Base-by-base conservation (phyloP, 1,284 basidiomycete species). In the Violaceomyces palustris region DNA sequence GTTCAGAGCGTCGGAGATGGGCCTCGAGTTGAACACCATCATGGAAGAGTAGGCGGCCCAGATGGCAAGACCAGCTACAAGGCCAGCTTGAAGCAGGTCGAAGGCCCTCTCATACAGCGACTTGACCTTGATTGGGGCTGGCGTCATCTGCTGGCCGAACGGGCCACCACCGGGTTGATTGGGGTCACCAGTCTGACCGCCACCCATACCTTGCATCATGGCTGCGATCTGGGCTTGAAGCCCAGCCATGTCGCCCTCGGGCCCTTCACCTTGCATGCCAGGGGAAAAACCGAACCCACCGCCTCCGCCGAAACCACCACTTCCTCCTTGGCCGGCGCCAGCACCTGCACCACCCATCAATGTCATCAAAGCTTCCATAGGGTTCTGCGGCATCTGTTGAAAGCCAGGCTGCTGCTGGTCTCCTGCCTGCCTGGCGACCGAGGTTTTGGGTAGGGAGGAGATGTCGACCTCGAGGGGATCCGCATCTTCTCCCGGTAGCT, bases 381-480 rank as follows among this genome's bases (percentile, higher is more conserved):
- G 49, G 24, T 52, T 46, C 33, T 45, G 49, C 28, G 37, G 31
- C n/a, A n/a, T 12, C 10, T n/a, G 27, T n/a, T 28, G 27, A 9
- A 9, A 9, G 27, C 10, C 27, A n/a, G 10, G 27, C n/a, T n/a
- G 27, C 27, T 28, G 27, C 27, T n/a, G 10, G 27, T 9, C n/a
- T 9, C 27, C 10, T 28, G 10, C 10, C 27, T 28, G 27, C 27
- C 27, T n/a, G 27, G 27, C n/a, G 27, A 9, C 27, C 27, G 8
- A 8, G n/a, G 23, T 34, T 44, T 44, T 19, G 38, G 36, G 45
- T 3, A 61, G 36, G 0, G 52, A 35, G 1, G 57, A 53, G 22
- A 63, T 34, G 38, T 63, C 61, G 4, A 67, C 53, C 25, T 67
- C 64, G 19, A 61, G 33, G 18, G 64, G 64, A 30, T 67, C 64